Conservation (phyloP, 352 stramenopile genomes). For the Phytophthora chlamydospora region DNA sequence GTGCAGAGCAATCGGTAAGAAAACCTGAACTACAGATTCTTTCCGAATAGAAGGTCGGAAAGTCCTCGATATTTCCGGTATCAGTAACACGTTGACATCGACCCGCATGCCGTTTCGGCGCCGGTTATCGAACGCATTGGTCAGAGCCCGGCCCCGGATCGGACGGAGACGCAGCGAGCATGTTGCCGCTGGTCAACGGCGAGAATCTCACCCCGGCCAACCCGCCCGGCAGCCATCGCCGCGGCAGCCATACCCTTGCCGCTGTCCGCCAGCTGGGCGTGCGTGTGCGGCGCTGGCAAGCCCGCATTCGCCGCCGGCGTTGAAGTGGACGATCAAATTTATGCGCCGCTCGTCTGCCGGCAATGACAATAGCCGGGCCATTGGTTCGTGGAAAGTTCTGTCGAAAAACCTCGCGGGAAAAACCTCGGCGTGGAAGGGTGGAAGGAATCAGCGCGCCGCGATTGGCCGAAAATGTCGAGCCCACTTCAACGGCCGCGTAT, state of each 20-base stretch:
- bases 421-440: conserved; percentile 19
- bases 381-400: conserved; percentile 49
- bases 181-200: conserved; percentile 5
- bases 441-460: conserved; percentile 26
- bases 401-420: conserved; percentile 16
- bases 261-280: conserved; percentile 11
- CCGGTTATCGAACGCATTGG: conserved; percentile 6
- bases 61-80: neutral
- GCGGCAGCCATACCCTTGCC: conserved; percentile 25
- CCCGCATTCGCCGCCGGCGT: conserved; percentile 28
- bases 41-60: no score
- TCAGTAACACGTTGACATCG: neutral
- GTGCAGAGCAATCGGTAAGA: no score
- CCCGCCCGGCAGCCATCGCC: neutral
- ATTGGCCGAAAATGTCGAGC: conserved; percentile 17
- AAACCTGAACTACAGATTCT: no score
- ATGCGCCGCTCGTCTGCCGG: neutral
- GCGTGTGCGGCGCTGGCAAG: conserved; percentile 24
- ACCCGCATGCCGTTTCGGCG: conserved; percentile 16
- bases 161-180: neutral
- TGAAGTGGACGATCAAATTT: conserved; percentile 38
- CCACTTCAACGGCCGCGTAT: conserved; percentile 27
- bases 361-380: conserved; percentile 10
- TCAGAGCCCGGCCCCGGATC: no score
- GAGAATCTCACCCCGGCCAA: conserved; percentile 11